Percentiles rank a stretch among this genome's conserved stretches.
These are phyloP conservation scores for Bacterosira constricta DNA, from an alignment of 108 stramenopile species.

Conservation along the genomic window DNA sequence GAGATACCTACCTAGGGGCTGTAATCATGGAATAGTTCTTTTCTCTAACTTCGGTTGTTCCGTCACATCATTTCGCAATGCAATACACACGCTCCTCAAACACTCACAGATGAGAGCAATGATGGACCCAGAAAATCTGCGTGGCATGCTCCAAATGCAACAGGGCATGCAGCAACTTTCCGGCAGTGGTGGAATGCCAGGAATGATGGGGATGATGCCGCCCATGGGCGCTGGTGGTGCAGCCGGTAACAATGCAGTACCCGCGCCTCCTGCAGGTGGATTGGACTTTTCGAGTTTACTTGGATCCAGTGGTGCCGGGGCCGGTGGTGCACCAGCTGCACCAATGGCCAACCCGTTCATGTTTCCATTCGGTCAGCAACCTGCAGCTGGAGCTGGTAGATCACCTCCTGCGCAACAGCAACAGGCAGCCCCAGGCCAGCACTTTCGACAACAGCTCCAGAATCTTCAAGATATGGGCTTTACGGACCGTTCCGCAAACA, in stretches of 20 bases:
- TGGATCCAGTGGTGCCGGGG: neutral
- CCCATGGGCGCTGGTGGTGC: constrained; percentile 3
- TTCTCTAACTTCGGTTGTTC: no score
- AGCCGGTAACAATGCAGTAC: neutral
- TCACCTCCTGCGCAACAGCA: constrained; percentile 9
- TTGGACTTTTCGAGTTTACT: constrained; percentile 69
- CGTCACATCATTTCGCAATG: neutral
- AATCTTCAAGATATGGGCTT: constrained; percentile 88
- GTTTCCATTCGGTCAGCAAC: constrained; percentile 25
- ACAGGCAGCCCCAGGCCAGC: constrained; percentile 57
- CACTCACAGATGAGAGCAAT: constrained; percentile 48
- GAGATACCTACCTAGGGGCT: no score
- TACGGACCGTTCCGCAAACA: constrained; percentile 76
- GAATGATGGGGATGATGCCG: constrained; percentile 33
- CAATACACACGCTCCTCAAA: neutral
- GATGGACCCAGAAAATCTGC: constrained; percentile 77
- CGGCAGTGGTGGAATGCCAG: constrained; percentile 38
- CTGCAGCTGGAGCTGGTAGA: neutral
- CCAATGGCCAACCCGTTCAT: constrained; percentile 11
- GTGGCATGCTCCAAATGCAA: constrained; percentile 79
- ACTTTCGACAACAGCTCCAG: constrained; percentile 75
- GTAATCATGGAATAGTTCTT: no score
- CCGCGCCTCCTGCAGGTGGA: constrained; percentile 38
- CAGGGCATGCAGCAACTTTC: constrained; percentile 52
- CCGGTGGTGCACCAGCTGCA: constrained; percentile 27